Base-by-base conservation (phyloP, 2,329 filamentous ascomycete genomes). In the Orbilia oligospora region DNA sequence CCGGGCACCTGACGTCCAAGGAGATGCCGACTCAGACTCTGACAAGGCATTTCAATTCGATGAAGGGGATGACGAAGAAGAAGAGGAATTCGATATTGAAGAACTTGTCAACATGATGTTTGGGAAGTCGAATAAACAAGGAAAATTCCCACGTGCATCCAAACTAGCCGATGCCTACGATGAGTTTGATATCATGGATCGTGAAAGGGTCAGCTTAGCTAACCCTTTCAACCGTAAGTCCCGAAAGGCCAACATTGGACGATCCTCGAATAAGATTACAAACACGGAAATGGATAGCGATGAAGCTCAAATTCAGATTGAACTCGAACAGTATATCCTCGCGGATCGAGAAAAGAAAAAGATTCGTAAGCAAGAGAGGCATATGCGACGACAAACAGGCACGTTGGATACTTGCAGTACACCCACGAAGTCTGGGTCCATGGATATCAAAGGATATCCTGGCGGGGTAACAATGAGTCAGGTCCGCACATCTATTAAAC, bases 171-270 rank as follows among this genome's bases (percentile, higher is more conserved):
- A 90, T 71, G 85, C 84, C 1, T 88, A 90, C 78, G 92, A 90
- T 8, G 70, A 67, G 8, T 91, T 97, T 80, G 93, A 97, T 82
- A 86, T 97, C 53, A 95, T 96, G 91, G 93, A 97, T 82, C 93
- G 92, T 85, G 88, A 92, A 16, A 88, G 90, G 27, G 90, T 91
- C 0, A 93, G 90, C 67, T 84, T 94, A 5, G 88, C 87, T 20
- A 24, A 70, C 33, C 49, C 24, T 10, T 66, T 18, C 51, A 81
- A 44, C 89, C 88, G 79, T 91, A 89, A 82, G 86, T 88, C 80
- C 93, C 92, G 83, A 90, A 89, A 51, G 87, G 87, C 14, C 88
- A 89, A 79, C 87, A 86, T 55, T 16, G 44, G 30, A 2, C 58
- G 71, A 30, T 14, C 51, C 14, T 33, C 51, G 10, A 30, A 18